A percentile compares a stretch with the other conserved stretches of the same genome.
Evolutionary conservation across 2,329 filamentous ascomycete species (phyloP).

Genomic region (Dactylonectria macrodidyma): DNA sequence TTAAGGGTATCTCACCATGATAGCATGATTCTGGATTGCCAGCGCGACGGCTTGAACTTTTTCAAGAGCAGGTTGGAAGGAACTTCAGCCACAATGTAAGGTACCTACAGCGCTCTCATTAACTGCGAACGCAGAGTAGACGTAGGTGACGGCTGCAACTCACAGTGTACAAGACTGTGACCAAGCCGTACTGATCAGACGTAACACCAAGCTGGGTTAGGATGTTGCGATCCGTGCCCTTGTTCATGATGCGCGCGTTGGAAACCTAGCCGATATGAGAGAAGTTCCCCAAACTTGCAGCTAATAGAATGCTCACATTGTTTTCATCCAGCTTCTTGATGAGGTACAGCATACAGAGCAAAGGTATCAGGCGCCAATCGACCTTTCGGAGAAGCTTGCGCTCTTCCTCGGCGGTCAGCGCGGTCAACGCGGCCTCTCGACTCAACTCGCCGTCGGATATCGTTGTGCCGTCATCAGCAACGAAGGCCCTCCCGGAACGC

Average conservation of each 20-base stretch:
- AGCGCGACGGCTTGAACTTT: slow-evolving; percentile 54
- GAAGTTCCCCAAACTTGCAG: not conserved
- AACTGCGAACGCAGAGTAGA: not conserved
- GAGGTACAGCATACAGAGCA: slow-evolving; percentile 19
- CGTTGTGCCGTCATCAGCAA: not conserved
- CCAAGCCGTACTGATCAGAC: slow-evolving; percentile 56
- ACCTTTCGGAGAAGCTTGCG: slow-evolving; percentile 11
- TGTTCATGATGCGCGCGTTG: slow-evolving; percentile 61
- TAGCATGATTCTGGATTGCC: slow-evolving; percentile 59
- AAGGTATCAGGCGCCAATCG: slow-evolving; percentile 15
- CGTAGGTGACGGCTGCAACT: slow-evolving; percentile 22
- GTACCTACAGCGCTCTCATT: slow-evolving; percentile 47
- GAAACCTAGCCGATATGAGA: slow-evolving; percentile 35
- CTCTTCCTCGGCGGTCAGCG: slow-evolving; percentile 19
- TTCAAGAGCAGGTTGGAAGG: slow-evolving; percentile 58
- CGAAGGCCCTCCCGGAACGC: not conserved
- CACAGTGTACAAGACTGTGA: slow-evolving; percentile 57
- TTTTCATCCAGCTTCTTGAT: slow-evolving; percentile 20
- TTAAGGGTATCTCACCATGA: slow-evolving; percentile 50
- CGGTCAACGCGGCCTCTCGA: slow-evolving; percentile 5
- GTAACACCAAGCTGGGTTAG: slow-evolving; percentile 57
- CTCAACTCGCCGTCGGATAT: not conserved
- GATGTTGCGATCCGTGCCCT: slow-evolving; percentile 57
- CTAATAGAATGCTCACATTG: not conserved
- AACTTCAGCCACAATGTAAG: slow-evolving; percentile 56